Percentiles rank a stretch among this genome's conserved stretches.
Evolutionary conservation across 2,329 filamentous ascomycete species (phyloP).

Genomic region (Fusarium decemcellulare): DNA sequence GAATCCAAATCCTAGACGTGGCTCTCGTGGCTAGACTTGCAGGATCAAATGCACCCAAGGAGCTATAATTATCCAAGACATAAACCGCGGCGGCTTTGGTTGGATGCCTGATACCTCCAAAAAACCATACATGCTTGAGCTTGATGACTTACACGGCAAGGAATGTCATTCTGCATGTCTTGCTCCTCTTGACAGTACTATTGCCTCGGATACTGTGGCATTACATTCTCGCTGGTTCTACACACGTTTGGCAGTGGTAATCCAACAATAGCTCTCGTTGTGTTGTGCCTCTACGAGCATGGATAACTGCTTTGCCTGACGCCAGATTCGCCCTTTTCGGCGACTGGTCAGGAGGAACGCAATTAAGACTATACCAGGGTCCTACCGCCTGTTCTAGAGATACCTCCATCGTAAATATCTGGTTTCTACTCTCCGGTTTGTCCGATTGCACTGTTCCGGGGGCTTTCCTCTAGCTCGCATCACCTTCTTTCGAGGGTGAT

Average conservation of each 20-base stretch:
- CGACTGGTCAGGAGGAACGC: no score
- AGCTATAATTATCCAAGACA: conserved; percentile 29
- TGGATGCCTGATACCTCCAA: no score
- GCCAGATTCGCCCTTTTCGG: no score
- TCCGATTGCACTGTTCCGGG: no score
- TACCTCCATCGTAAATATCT: no score
- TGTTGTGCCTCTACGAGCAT: no score
- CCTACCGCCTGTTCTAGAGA: no score
- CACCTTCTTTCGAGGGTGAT: background rate
- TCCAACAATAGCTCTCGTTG: no score
- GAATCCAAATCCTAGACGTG: conserved; percentile 4
- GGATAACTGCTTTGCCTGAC: no score
- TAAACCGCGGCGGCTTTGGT: background rate
- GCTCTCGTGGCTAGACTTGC: conserved; percentile 4
- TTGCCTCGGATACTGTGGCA: background rate
- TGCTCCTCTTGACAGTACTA: background rate
- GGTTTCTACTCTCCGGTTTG: no score
- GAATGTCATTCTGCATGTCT: background rate
- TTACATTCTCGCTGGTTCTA: background rate
- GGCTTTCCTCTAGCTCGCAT: background rate
- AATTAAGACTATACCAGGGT: no score
- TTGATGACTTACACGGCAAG: conserved; percentile 5
- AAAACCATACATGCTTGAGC: conserved; percentile 12
- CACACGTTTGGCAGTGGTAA: no score
- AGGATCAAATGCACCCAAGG: conserved; percentile 1